Evolutionary conservation across 164 flowering plant species (phyloP).

Genomic region (Chloranthus sessilifolius): DNA sequence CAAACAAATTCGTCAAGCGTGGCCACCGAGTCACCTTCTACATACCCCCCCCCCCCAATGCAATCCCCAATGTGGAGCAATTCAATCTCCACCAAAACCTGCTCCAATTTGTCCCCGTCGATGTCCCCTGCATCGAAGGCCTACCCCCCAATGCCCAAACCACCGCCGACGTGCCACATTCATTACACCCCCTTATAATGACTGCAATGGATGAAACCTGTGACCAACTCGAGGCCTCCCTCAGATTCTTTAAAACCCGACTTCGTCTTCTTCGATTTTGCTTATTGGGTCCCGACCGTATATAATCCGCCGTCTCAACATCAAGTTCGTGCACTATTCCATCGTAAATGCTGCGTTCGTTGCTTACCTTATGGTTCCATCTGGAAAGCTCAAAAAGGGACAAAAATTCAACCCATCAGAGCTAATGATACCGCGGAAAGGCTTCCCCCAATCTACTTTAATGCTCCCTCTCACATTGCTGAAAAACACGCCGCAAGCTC

Average conservation of each 20-base stretch:
- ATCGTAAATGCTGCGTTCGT: too few species aligned
- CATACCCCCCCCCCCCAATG: background rate
- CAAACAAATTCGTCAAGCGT: background rate
- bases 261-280: too few species aligned
- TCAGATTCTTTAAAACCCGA: too few species aligned
- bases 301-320: too few species aligned
- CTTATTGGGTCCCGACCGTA: too few species aligned
- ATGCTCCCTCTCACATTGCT: constrained; percentile 20
- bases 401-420: constrained; percentile 3
- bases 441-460: constrained; percentile 17
- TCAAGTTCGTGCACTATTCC: too few species aligned
- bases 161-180: background rate
- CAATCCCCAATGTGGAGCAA: background rate
- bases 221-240: constrained; percentile 15
- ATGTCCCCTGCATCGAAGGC: constrained; percentile 14
- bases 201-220: constrained; percentile 18
- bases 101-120: background rate
- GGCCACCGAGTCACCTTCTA: background rate
- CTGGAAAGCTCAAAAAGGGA: constrained; percentile 1
- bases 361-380: constrained; percentile 3
- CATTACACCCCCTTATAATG: constrained; percentile 22
- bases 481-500: constrained; percentile 11
- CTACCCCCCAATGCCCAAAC: too few species aligned
- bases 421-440: constrained; percentile 20
- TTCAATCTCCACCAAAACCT: background rate